Percentiles rank a stretch among this genome's conserved stretches.
Evolutionary conservation across 2,329 filamentous ascomycete genomes (phyloP).

Genomic region (Paradendryphiella salina): DNA sequence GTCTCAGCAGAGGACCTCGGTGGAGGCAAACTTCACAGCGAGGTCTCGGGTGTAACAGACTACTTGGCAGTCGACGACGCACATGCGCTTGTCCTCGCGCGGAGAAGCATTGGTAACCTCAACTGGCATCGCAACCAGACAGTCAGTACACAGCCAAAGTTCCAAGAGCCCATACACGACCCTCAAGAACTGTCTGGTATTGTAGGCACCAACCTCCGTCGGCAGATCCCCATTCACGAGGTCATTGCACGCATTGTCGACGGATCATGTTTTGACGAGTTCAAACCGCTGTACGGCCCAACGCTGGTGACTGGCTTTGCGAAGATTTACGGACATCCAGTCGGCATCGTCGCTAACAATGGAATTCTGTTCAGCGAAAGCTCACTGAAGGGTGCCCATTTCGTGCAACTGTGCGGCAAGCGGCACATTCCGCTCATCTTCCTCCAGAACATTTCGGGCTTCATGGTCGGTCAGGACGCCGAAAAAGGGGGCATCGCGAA

Average conservation of each 20-base stretch:
- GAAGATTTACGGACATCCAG: conserved; percentile 82
- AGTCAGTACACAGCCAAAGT: conserved; percentile 47
- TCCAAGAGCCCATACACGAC: conserved; percentile 78
- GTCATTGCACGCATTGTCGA: conserved; percentile 93
- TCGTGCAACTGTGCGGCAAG: conserved; percentile 91
- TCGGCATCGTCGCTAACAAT: conserved; percentile 94
- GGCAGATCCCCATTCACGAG: conserved; percentile 82
- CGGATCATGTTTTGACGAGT: conserved; percentile 86
- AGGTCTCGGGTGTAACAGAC: conserved; percentile 90
- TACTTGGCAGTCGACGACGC: conserved; percentile 94
- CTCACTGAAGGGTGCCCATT: conserved; percentile 91
- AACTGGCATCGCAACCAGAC: conserved; percentile 71
- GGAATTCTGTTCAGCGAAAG: conserved; percentile 91
- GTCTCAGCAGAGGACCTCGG: conserved; percentile 90
- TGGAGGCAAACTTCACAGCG: conserved; percentile 85
- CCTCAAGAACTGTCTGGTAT: conserved; percentile 82
- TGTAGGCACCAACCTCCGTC: conserved; percentile 84
- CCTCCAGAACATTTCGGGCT: conserved; percentile 94
- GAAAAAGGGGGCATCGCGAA: conserved; percentile 96
- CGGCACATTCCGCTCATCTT: conserved; percentile 89
- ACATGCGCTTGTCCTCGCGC: conserved; percentile 82
- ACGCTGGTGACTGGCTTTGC: conserved; percentile 91
- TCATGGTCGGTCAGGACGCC: conserved; percentile 94
- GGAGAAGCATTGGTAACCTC: conserved; percentile 82
- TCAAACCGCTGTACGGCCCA: conserved; percentile 87